Evolutionary conservation across 441 rosid genomes (phyloP).

Genomic region (Lepidium campestre): DNA sequence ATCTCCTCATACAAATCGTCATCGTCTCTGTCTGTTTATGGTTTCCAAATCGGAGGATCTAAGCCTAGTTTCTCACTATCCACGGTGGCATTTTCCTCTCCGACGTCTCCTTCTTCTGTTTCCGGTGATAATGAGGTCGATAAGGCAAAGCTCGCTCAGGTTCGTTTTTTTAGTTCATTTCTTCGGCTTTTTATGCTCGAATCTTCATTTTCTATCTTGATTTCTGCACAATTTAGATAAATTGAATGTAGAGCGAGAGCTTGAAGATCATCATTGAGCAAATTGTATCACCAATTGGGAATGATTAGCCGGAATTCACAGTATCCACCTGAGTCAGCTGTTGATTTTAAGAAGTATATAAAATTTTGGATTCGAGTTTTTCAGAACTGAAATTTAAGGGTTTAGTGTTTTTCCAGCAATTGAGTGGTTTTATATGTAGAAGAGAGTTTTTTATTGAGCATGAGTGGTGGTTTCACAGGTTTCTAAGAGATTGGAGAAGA

Average conservation of each 20-base stretch:
- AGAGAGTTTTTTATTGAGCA: constrained; percentile 5
- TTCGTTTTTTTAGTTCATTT: constrained; percentile 9
- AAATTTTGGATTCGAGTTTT: neutral
- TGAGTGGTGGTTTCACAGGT: constrained; percentile 42
- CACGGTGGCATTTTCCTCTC: constrained; percentile 26
- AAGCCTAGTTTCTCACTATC: constrained; percentile 23
- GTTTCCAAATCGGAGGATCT: constrained; percentile 32
- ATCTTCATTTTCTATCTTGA: neutral
- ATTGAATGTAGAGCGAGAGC: neutral
- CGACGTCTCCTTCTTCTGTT: constrained; percentile 38
- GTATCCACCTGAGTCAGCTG: neutral
- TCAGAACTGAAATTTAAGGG: neutral
- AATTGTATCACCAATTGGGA: neutral
- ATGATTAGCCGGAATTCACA: neutral
- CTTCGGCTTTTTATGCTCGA: neutral
- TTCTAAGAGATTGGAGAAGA: constrained; percentile 81
- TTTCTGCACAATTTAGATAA: neutral
- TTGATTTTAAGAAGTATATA: neutral
- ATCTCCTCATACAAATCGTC: constrained; percentile 25
- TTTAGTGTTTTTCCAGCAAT: neutral
- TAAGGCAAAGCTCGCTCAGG: constrained; percentile 84
- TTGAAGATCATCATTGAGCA: neutral
- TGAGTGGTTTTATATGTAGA: neutral
- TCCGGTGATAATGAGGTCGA: constrained; percentile 52
- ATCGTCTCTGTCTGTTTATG: constrained; percentile 9